Percentiles rank a stretch among this genome's conserved stretches.
phyloP scores from a whole-genome alignment of 2,329 filamentous ascomycete species.

The Claviceps maximensis region DNA sequence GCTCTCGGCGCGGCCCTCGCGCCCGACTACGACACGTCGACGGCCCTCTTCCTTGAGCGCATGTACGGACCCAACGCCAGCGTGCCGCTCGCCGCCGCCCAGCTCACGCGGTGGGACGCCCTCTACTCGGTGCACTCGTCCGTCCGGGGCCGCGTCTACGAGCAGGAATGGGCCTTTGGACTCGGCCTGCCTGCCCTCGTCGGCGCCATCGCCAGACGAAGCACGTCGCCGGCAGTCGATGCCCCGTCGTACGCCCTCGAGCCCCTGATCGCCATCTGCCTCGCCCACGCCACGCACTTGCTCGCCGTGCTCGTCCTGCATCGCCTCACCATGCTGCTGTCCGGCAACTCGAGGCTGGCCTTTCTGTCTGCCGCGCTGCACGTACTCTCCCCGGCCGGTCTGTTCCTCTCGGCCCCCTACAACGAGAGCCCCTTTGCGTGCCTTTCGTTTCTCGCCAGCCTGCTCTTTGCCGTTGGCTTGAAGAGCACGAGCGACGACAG shows the following conservation, averaged over 20 bases:
- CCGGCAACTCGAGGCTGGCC: conserved; percentile 38
- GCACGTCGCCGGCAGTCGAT: not conserved
- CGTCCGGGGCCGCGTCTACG: conserved; percentile 52
- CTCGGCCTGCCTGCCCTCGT: conserved; percentile 31
- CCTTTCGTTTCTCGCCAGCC: conserved; percentile 60
- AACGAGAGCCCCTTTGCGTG: conserved; percentile 68
- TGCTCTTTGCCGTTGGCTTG: conserved; percentile 47
- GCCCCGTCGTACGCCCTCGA: conserved; percentile 16
- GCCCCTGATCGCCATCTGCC: conserved; percentile 43
- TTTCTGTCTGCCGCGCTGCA: conserved; percentile 63
- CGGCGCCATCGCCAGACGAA: conserved; percentile 15
- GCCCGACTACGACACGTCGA: conserved; percentile 70
- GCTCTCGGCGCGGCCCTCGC: conserved; percentile 38
- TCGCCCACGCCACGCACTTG: conserved; percentile 67
- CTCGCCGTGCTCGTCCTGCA: conserved; percentile 62
- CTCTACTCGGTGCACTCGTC: conserved; percentile 59
- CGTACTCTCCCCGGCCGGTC: conserved; percentile 71
- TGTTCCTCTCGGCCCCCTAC: conserved; percentile 83
- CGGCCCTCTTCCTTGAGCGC: conserved; percentile 30
- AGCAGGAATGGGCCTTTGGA: conserved; percentile 81
- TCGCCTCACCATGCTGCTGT: conserved; percentile 46
- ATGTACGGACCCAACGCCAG: conserved; percentile 21
- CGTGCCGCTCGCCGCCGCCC: conserved; percentile 34
- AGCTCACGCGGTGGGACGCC: conserved; percentile 67
- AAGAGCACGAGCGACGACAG: conserved; percentile 9